phyloP scores from a whole-genome alignment of 257 asterid species.

The Galeopsis tetrahit region DNA sequence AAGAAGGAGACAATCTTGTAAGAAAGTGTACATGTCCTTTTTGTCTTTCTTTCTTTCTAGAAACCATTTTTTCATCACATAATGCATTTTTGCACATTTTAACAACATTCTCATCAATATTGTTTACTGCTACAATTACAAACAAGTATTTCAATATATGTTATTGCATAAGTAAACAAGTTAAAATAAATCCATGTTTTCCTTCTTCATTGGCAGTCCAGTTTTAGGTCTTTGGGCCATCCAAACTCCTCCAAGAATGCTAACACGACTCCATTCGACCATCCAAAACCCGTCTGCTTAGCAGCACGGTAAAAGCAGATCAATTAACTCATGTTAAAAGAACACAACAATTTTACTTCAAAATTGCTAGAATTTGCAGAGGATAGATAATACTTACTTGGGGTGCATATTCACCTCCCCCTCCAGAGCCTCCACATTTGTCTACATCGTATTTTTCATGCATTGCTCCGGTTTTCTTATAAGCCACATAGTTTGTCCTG shows the following conservation, averaged over 20 bases:
- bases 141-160: neutral
- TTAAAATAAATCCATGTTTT: neutral
- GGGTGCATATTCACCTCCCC: conserved; percentile 90
- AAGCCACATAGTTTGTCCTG: conserved; percentile 71
- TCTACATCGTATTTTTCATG: conserved; percentile 81
- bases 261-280: conserved; percentile 93
- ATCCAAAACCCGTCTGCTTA: conserved; percentile 93
- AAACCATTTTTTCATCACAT: neutral
- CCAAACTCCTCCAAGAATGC: conserved; percentile 93
- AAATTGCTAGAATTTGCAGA: neutral
- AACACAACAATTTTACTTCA: neutral
- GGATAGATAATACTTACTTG: conserved; percentile 60
- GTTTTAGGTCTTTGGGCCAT: conserved; percentile 63
- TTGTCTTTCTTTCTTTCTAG: no score
- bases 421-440: conserved; percentile 78
- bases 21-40: neutral
- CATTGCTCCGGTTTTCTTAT: conserved; percentile 75
- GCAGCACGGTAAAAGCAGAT: neutral
- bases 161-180: neutral
- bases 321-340: neutral
- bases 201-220: conserved; percentile 46
- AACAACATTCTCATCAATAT: neutral
- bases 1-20: neutral
- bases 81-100: neutral
- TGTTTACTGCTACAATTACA: neutral